Evolutionary conservation across 805 yeast species (phyloP), one percentile per base, ranked within the genome.

Genomic region (Metschnikowia vanudenii): DNA sequence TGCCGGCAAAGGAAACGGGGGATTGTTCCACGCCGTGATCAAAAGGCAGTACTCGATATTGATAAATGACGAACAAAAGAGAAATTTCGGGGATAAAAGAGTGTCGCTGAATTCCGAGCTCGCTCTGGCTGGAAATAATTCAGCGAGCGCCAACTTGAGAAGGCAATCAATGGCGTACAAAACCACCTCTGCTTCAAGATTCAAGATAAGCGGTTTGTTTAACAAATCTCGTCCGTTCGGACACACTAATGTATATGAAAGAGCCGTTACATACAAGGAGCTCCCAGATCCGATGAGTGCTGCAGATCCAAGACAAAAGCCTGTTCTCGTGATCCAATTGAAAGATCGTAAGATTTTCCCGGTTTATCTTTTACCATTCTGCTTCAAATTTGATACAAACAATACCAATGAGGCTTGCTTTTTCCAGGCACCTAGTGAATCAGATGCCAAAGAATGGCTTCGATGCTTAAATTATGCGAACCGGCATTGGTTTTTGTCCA

Each of bases 381-480:
- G 76, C 37, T 79, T 80, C 64, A 77, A 78, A 51, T 64, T 80
- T 32, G 80, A 73, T 48, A 57, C 69, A 28, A 73, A 69, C 53
- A 53, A 65, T 59, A 56, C 72, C 54, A 67, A 75, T 47, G 77
- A 76, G 12, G 87, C 84, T 46, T 76, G 68, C 58, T 71, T 80
- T 33, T 75, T 91, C 57, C 96, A 92, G 63, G 84, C 92, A 0
- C 60, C 76, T 0, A 70, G 64, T 50, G 83, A 81, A 5, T 50
- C 59, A 1, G 96, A 87, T 26, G 78, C 85, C 46, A 80, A 78
- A 43, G 88, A 82, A 36, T 91, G 97, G 98, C 70, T 88, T 37
- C 66, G 69, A 37, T 69, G 67, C 48, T 57, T 78, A 45, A 71
- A 67, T 45, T 76, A 63, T 51, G 74, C 81, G 11, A 75, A 73